Base-by-base conservation (phyloP, 2,329 filamentous ascomycete species). In the Cordyceps tenuipes region DNA sequence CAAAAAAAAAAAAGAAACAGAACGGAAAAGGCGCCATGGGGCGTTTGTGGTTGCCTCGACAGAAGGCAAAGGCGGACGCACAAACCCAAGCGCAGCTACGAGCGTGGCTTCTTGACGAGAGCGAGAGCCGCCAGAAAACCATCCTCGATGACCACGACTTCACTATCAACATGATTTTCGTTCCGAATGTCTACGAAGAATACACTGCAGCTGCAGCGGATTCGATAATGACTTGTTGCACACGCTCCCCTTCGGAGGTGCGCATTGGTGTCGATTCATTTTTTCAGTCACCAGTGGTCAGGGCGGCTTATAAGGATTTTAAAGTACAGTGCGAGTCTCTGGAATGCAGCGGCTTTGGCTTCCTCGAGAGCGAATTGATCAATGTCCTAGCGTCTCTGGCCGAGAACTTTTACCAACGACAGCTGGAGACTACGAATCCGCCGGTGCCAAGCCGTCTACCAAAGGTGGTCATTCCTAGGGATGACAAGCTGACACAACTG, bases 401-500 rank as follows among this genome's bases (percentile, higher is more conserved):
- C 6, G 15, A 34, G 9, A 13, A 6, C 6, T 60, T 41, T 31
- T 2, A 47, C 12, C 29, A 39, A 31, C 15, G 23, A 9, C 54
- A 13, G 9, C 21, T 57, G 46, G 31, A 21, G 6, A 29, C 19
- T 17, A 17, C 4, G 44, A 48, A 13, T 10, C 10, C 21, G 9
- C 17, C 15, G 21, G 34, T 41, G 10, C 36, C 55, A 13, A 50
- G 46, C 34, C 34, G 50, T 5, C 23, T 23, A 36, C 47, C 56
- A 43, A 44, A 43, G 17, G 6, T 10, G n/a, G 29, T 26, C 8
- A 13, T 47, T 48, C 9, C 44, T 4, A 29, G 8, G 10, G 47
- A 36, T 15, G 26, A 44, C n/a, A 29, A 41, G 23, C 21, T 46
- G 12, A 48, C 29, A 21, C 67, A 68, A 48, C 63, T 68, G 19